phyloP scores from a whole-genome alignment of 208 protist genomes.

The Angomonas ambiguus region DNA sequence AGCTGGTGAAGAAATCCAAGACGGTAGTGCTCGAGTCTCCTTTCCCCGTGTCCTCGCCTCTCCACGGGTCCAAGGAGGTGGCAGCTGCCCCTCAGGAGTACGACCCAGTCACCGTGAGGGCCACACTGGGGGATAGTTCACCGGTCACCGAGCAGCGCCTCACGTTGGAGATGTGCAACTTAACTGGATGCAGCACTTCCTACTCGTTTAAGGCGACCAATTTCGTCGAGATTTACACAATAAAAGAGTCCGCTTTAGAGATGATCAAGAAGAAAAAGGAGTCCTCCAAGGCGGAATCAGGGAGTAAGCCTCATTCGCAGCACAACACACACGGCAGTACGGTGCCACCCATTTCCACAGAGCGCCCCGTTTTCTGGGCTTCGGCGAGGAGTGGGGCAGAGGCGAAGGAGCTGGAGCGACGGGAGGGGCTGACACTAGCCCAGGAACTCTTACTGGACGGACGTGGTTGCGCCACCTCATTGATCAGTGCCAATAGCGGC shows the following conservation, averaged over 20 bases:
- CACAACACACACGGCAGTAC: not conserved
- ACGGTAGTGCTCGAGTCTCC: conserved; percentile 3
- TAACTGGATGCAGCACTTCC: conserved; percentile 52
- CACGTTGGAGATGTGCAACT: conserved; percentile 40
- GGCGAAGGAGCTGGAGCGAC: conserved; percentile 37
- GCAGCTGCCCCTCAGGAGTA: not conserved
- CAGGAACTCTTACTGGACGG: conserved; percentile 76
- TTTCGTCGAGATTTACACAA: conserved; percentile 24
- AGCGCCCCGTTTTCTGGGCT: conserved; percentile 59
- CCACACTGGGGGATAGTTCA: conserved; percentile 3
- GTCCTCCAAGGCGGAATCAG: not conserved
- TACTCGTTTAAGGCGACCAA: conserved; percentile 35
- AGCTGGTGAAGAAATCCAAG: not conserved
- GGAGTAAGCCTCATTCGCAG: not conserved
- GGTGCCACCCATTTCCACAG: not conserved
- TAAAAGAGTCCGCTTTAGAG: conserved; percentile 4
- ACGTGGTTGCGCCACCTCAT: conserved; percentile 42
- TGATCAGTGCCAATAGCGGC: conserved; percentile 19
- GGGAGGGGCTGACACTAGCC: conserved; percentile 44
- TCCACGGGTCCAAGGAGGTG: not conserved
- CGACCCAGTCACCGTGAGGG: conserved; percentile 2
- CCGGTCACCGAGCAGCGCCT: conserved; percentile 42
- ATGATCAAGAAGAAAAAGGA: not conserved
- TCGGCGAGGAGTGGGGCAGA: conserved; percentile 53
- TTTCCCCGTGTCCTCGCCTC: not conserved